Evolutionary conservation across 768 basidiomycete species (phyloP).

Genomic region (Boletellus ananiceps): DNA sequence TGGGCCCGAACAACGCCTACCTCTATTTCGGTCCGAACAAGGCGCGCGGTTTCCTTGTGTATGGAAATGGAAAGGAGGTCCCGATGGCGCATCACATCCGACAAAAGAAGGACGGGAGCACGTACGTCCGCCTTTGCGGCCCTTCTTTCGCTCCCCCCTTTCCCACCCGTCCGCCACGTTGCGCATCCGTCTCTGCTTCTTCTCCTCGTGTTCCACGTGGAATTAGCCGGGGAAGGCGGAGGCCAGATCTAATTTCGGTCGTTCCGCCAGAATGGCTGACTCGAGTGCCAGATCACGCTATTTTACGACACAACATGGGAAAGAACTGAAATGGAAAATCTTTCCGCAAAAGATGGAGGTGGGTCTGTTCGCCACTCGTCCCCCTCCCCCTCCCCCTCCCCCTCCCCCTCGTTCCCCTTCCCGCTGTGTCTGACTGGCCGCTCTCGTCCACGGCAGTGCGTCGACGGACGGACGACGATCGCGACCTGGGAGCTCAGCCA

Average conservation of each 20-base stretch:
- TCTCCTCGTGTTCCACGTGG: background rate
- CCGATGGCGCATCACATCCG: constrained; percentile 56
- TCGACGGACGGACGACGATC: constrained; percentile 55
- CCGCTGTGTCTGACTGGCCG: constrained; percentile 1
- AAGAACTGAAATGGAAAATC: constrained; percentile 74
- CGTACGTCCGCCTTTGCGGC: constrained; percentile 41
- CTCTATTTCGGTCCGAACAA: constrained; percentile 70
- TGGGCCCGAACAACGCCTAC: constrained; percentile 77
- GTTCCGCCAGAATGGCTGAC: background rate
- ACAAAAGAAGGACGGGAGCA: constrained; percentile 56
- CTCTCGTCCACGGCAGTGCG: constrained; percentile 40
- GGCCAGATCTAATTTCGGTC: background rate
- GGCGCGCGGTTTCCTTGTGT: constrained; percentile 58
- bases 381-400: too few species aligned
- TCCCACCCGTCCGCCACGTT: background rate
- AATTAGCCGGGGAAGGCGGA: background rate
- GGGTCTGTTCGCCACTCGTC: background rate
- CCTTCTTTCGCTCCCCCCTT: too few species aligned
- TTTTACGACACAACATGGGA: constrained; percentile 66
- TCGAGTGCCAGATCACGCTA: constrained; percentile 55
- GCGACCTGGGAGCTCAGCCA: constrained; percentile 66
- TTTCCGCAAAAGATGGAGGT: constrained; percentile 66
- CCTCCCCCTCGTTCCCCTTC: background rate
- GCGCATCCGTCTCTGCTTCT: background rate
- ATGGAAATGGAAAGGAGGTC: constrained; percentile 57